phyloP scores from a whole-genome alignment of 768 basidiomycete species.

The Sarcomyxa edulis region DNA sequence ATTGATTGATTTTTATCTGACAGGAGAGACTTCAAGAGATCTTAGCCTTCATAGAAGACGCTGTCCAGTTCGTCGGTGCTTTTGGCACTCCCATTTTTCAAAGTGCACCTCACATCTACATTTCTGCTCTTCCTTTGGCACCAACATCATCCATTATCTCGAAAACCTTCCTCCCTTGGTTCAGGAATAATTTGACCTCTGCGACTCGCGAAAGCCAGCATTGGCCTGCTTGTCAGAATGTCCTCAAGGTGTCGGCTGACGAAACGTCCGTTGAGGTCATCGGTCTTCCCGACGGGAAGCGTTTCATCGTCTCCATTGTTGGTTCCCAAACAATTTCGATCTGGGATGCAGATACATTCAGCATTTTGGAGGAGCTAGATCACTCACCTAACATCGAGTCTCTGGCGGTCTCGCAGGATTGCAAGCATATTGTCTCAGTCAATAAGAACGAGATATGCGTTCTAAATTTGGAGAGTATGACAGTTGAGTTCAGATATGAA shows the following conservation, averaged over 20 bases:
- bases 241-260: too few species aligned
- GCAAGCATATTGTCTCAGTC: slow-evolving; percentile 16
- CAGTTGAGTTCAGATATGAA: too few species aligned
- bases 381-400: slow-evolving; percentile 9
- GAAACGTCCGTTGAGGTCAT: too few species aligned
- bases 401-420: slow-evolving; percentile 21
- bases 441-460: too few species aligned
- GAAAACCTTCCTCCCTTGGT: slow-evolving; percentile 4
- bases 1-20: too few species aligned
- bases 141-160: slow-evolving; percentile 18
- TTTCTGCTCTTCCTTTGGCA: slow-evolving; percentile 30
- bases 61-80: slow-evolving; percentile 19
- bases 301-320: too few species aligned
- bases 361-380: not conserved
- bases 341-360: slow-evolving; percentile 13
- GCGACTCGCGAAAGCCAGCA: not conserved
- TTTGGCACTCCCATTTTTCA: slow-evolving; percentile 22
- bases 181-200: not conserved
- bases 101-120: slow-evolving; percentile 30
- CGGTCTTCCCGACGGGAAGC: too few species aligned
- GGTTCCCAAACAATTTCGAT: too few species aligned
- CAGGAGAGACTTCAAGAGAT: too few species aligned
- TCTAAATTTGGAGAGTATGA: too few species aligned
- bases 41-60: slow-evolving; percentile 16
- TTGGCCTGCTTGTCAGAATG: slow-evolving; percentile 1